Evolutionary conservation across 75 land plant species (phyloP), one percentile per base, ranked within the genome.

Genomic region (Azolla pinnata): DNA sequence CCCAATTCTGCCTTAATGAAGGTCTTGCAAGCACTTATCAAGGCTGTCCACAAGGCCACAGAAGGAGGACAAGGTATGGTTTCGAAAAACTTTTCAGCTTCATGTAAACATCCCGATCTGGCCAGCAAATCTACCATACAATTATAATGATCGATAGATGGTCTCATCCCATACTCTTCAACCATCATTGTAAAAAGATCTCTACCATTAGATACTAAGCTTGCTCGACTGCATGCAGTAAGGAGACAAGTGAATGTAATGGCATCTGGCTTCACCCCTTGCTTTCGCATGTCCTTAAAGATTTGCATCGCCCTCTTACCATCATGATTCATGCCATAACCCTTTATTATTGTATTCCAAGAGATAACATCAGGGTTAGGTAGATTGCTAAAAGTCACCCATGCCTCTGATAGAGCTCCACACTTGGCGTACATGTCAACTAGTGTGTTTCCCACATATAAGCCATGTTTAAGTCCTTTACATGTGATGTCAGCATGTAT

Each of bases 331-430:
- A 55, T 63, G 1, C 70, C 67, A 60, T 60, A 76, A 18, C 61
- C 79, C 53, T 45, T 33, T 27, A 76, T 69, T 64, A 76, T 61
- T 14, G 69, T 44, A 44, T 69, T 76, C 79, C 79, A 76, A n/a
- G 54, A 29, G 31, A 56, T 21, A n/a, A 76, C 48, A 70, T 61
- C 62, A 46, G 42, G 64, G 16, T 56, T 52, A 35, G 45, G 23
- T 10, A 70, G 49, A 2, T 14, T 20, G 21, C 68, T 40, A 50
- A 75, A 75, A 17, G 44, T 38, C 1, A 18, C 24, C 12, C 49
- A 51, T 12, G 77, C 71, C 5, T 68, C 72, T 40, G 20, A 38
- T 0, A 75, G 33, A 33, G 58, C 63, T n/a, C 72, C 72, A 33
- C 77, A 75, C 44, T 75, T 75, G 0, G 63, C 70, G 60, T 75